A percentile compares a stretch with the other conserved stretches of the same genome.
phyloP scores from a whole-genome alignment of 2,329 filamentous ascomycete species.

The Fusarium ambrosium region DNA sequence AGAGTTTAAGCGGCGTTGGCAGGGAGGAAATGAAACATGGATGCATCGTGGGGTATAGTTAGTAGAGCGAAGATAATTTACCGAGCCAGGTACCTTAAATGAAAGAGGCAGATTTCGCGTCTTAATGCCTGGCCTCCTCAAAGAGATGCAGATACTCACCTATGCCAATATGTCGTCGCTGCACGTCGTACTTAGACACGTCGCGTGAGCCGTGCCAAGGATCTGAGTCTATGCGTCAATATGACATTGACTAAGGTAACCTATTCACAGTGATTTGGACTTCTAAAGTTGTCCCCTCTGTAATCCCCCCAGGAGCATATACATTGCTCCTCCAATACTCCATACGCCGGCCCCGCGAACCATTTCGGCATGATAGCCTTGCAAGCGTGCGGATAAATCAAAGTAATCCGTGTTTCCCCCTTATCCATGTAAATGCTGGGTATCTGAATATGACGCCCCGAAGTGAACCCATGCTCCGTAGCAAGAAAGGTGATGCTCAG shows the following conservation, averaged over 20 bases:
- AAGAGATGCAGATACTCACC: not conserved
- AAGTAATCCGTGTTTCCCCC: constrained; percentile 31
- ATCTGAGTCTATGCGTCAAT: constrained; percentile 34
- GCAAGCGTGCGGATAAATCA: constrained; percentile 30
- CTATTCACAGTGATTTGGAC: constrained; percentile 15
- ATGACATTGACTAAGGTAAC: constrained; percentile 13
- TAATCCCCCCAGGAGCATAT: constrained; percentile 7
- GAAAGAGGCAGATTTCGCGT: constrained; percentile 9
- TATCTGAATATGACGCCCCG: constrained; percentile 41
- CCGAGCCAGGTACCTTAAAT: constrained; percentile 20
- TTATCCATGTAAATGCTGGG: constrained; percentile 48
- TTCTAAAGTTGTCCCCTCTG: constrained; percentile 3
- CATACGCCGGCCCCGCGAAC: constrained; percentile 38
- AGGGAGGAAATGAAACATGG: constrained; percentile 30
- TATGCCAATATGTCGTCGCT: not conserved
- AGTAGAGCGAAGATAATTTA: constrained; percentile 30
- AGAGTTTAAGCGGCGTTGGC: constrained; percentile 45
- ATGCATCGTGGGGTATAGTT: constrained; percentile 23
- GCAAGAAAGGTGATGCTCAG: constrained; percentile 27
- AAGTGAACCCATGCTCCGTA: constrained; percentile 19
- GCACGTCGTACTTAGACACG: not conserved
- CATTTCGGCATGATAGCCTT: constrained; percentile 13
- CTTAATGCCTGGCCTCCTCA: not conserved
- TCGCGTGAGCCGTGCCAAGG: not conserved
- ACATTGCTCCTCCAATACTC: constrained; percentile 33